Conservation (phyloP, 2,329 filamentous ascomycete genomes). For the Alternaria longipes region DNA sequence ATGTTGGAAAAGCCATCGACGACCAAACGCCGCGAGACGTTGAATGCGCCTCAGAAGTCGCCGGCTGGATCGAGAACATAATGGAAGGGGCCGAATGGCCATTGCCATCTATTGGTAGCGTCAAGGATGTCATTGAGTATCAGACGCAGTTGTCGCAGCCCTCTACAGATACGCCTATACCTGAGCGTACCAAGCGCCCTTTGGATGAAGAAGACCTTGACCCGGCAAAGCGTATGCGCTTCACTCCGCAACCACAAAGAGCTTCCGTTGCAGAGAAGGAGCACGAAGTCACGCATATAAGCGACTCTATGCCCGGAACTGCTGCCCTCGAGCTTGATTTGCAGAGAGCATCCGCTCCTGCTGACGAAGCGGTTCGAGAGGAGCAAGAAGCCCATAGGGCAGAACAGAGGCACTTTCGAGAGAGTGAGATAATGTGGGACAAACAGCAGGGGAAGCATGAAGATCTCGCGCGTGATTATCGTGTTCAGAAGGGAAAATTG, state of each 20-base stretch:
- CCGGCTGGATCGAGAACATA: slow-evolving; percentile 32
- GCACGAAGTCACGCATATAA: slow-evolving; percentile 52
- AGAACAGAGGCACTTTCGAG: slow-evolving; percentile 23
- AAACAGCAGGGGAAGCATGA: slow-evolving; percentile 42
- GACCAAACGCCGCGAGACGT: slow-evolving; percentile 36
- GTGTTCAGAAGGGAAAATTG: slow-evolving; percentile 26
- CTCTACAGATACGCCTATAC: slow-evolving; percentile 26
- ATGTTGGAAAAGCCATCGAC: slow-evolving; percentile 46
- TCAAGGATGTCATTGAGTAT: slow-evolving; percentile 42
- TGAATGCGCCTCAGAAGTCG: slow-evolving; percentile 38
- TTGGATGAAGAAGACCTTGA: slow-evolving; percentile 39
- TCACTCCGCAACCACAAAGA: slow-evolving; percentile 40
- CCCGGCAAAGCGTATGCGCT: slow-evolving; percentile 46
- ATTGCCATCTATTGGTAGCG: slow-evolving; percentile 42
- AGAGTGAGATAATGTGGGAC: slow-evolving; percentile 30
- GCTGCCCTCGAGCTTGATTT: slow-evolving; percentile 22
- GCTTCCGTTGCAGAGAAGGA: slow-evolving; percentile 17
- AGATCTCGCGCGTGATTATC: slow-evolving; percentile 31
- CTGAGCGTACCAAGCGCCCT: slow-evolving; percentile 40
- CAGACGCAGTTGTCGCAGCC: slow-evolving; percentile 37
- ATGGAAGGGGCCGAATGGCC: slow-evolving; percentile 35
- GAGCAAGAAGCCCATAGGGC: slow-evolving; percentile 22
- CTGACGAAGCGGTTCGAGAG: slow-evolving; percentile 14
- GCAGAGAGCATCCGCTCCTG: slow-evolving; percentile 15
- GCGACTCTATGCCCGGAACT: slow-evolving; percentile 53